phyloP scores from a whole-genome alignment of 2,329 filamentous ascomycete genomes.

The Endocalyx cinctus region DNA sequence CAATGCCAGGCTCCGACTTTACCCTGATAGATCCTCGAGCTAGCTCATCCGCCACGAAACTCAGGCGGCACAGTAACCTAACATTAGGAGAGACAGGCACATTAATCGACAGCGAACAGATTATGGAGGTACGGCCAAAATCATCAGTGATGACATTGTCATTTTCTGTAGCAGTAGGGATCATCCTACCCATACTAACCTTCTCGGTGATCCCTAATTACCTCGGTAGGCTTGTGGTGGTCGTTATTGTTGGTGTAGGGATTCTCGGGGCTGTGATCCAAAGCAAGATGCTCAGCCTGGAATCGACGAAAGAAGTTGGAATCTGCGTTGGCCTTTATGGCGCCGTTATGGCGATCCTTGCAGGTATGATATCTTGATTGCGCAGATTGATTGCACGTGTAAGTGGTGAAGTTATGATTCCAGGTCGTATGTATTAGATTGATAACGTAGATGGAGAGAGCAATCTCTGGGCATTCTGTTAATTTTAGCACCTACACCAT shows the following conservation, averaged over 20 bases:
- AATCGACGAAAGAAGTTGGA: slow-evolving; percentile 15
- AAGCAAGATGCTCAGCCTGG: slow-evolving; percentile 15
- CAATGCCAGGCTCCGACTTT: slow-evolving; percentile 13
- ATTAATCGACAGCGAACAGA: slow-evolving; percentile 4
- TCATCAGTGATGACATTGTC: slow-evolving; percentile 29
- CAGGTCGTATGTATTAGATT: no score
- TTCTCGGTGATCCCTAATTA: slow-evolving; percentile 56
- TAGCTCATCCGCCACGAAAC: background rate
- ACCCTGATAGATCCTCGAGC: background rate
- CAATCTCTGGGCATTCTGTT: no score
- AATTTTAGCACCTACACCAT: no score
- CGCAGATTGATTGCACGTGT: no score
- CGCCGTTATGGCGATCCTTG: slow-evolving; percentile 31
- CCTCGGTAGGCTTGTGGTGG: slow-evolving; percentile 52
- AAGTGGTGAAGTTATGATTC: no score
- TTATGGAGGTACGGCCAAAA: slow-evolving; percentile 6
- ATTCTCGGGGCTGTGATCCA: slow-evolving; percentile 29
- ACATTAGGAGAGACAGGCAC: no score
- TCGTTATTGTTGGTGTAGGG: slow-evolving; percentile 46
- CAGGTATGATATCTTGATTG: slow-evolving; percentile 15
- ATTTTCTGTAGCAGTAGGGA: slow-evolving; percentile 42
- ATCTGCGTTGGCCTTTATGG: slow-evolving; percentile 30
- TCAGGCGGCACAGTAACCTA: no score
- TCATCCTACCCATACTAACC: slow-evolving; percentile 54
- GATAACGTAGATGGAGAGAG: no score